A percentile compares a stretch with the other conserved stretches of the same genome.
phyloP scores from a whole-genome alignment of 176 grass and related monocot species.

The Musa troglodytarum region DNA sequence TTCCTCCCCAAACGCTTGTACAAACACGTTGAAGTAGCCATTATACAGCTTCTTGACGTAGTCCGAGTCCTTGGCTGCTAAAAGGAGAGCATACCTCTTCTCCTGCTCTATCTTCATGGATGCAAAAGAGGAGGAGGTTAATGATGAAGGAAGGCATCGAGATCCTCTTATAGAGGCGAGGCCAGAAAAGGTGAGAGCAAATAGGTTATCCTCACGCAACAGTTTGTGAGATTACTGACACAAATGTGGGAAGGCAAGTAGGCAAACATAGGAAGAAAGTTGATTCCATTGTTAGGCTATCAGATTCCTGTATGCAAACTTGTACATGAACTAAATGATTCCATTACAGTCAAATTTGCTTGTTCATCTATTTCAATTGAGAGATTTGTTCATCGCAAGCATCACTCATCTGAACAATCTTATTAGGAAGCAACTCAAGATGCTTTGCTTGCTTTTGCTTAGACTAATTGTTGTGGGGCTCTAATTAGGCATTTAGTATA shows the following conservation, averaged over 20 bases:
- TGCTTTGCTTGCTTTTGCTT: no score
- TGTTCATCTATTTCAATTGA: no score
- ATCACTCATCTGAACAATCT: no score
- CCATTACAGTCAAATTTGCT: no score
- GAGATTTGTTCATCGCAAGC: no score
- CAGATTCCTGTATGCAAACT: no score
- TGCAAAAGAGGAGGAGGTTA: neutral
- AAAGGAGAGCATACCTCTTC: slow-evolving; percentile 53
- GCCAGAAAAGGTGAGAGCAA: neutral
- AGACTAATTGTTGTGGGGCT: no score
- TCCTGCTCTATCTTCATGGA: slow-evolving; percentile 8
- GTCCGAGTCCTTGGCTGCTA: slow-evolving; percentile 78
- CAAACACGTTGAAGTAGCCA: slow-evolving; percentile 77
- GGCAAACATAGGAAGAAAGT: neutral
- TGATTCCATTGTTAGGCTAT: neutral
- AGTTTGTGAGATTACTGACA: neutral
- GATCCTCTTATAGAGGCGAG: neutral
- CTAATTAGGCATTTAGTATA: no score
- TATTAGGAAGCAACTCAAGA: no score
- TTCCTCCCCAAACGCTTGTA: slow-evolving; percentile 49
- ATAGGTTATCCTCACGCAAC: no score
- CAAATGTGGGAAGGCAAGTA: neutral
- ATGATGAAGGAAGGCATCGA: neutral
- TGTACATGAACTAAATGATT: no score
- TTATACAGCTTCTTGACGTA: slow-evolving; percentile 69